Evolutionary conservation across 495 filamentous ascomycete genomes (phyloP), one percentile per base, ranked within the genome.

Genomic region (Aspergillus campestris): DNA sequence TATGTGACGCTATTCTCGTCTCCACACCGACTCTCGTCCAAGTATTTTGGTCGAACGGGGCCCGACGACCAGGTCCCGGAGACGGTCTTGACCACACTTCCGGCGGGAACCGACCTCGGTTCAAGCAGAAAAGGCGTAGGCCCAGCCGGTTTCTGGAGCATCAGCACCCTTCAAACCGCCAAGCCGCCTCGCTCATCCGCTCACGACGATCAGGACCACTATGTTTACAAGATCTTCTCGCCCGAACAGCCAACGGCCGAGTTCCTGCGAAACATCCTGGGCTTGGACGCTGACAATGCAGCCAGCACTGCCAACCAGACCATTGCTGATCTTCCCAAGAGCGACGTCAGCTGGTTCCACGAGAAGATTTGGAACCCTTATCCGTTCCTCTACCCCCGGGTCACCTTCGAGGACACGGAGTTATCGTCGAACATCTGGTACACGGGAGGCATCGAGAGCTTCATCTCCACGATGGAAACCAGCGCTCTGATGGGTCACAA

Each of bases 401-500:
- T 87, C 6, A 94, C 84, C 0, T 99, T 97, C 50, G 90, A 95
- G 49, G 85, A 94, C 34, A 75, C 81, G 0, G 70, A 80, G 45
- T 60, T 97, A 2, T 83, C 67, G 6, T 60, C 62, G 7, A 51
- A 59, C 42, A 58, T 97, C 9, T 96, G 86, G 77, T 97, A 98
- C 59, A 97, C 92, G 0, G 81, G 84, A 34, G 91, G 86, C 0
- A 95, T 97, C 42, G 92, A 98, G 67, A 83, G 81, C 52, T 96
- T 98, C 55, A 94, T 97, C 47, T 88, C 81, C 10, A 95, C 92
- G 0, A 99, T 99, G 92, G 92, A 99, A 72, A 99, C 94, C 7
- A 97, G 84, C 60, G 82, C 84, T 0, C 61, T 97, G 55, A 95
- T 95, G 91, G 92, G 92, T 0, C 90, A 80, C 75, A 97, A 98